Evolutionary conservation across 768 basidiomycete species (phyloP).

Genomic region (Suillus sp.): DNA sequence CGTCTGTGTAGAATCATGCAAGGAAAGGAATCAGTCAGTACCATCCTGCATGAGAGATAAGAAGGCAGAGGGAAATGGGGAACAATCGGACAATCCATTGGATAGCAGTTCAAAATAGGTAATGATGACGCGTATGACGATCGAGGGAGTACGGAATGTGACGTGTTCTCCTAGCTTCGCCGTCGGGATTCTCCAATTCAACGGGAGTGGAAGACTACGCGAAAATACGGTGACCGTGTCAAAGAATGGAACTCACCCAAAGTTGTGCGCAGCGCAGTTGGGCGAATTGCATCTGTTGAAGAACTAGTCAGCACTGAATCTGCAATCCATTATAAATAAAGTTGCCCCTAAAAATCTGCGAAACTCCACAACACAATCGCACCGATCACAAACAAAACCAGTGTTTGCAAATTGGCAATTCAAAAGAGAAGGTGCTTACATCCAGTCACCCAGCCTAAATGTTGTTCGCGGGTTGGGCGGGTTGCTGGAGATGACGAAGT

Average conservation of each 20-base stretch:
- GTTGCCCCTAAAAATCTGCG: constrained; percentile 15
- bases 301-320: constrained; percentile 19
- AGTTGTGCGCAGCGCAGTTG: constrained; percentile 81
- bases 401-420: constrained; percentile 7
- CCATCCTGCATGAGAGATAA: constrained; percentile 23
- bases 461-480: constrained; percentile 69
- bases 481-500: constrained; percentile 65
- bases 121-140: constrained; percentile 21
- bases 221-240: background rate
- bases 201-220: background rate
- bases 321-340: constrained; percentile 23
- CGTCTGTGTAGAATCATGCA: constrained; percentile 63
- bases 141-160: background rate
- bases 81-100: constrained; percentile 4
- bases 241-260: constrained; percentile 60
- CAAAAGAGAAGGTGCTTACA: constrained; percentile 49
- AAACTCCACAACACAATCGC: constrained; percentile 7
- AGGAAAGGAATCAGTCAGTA: constrained; percentile 51
- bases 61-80: constrained; percentile 17
- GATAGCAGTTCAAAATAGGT: constrained; percentile 24
- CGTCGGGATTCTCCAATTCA: background rate
- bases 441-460: constrained; percentile 76
- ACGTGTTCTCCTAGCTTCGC: background rate
- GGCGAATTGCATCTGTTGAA: constrained; percentile 60
- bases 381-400: constrained; percentile 22